Evolutionary conservation across 2,329 filamentous ascomycete species (phyloP).

Genomic region (Alternaria sp.): DNA sequence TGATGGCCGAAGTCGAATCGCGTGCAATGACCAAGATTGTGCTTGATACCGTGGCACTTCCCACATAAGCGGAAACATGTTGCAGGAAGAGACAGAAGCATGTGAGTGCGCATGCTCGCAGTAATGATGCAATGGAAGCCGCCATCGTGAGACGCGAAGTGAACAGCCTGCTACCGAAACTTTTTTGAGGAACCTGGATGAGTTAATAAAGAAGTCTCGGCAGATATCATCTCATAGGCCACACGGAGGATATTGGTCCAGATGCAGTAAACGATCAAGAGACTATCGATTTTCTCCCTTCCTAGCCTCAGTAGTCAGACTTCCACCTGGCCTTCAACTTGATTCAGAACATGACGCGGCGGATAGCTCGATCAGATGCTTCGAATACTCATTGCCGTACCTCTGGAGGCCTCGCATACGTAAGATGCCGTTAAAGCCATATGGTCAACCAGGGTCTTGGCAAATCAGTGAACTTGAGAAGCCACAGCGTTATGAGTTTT

Average conservation of each 20-base stretch:
- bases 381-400: constrained; percentile 18
- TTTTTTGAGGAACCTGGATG: constrained; percentile 28
- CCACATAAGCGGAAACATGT: constrained; percentile 26
- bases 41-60: constrained; percentile 40
- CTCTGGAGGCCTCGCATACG: constrained; percentile 19
- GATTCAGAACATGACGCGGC: constrained; percentile 29
- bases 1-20: constrained; percentile 56
- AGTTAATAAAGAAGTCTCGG: constrained; percentile 44
- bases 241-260: constrained; percentile 28
- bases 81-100: constrained; percentile 28
- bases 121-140: constrained; percentile 27
- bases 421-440: constrained; percentile 17
- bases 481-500: constrained; percentile 8
- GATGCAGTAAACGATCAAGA: constrained; percentile 31
- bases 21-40: constrained; percentile 64
- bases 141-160: constrained; percentile 31
- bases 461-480: constrained; percentile 17
- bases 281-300: constrained; percentile 42
- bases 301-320: constrained; percentile 12
- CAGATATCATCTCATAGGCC: constrained; percentile 35
- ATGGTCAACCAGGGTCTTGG: constrained; percentile 32
- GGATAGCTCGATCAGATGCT: constrained; percentile 4
- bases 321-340: constrained; percentile 7
- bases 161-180: constrained; percentile 23
- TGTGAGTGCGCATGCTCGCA: constrained; percentile 33